Evolutionary conservation across 2,329 filamentous ascomycete genomes (phyloP).

Genomic region (Talaromyces amestolkiae): DNA sequence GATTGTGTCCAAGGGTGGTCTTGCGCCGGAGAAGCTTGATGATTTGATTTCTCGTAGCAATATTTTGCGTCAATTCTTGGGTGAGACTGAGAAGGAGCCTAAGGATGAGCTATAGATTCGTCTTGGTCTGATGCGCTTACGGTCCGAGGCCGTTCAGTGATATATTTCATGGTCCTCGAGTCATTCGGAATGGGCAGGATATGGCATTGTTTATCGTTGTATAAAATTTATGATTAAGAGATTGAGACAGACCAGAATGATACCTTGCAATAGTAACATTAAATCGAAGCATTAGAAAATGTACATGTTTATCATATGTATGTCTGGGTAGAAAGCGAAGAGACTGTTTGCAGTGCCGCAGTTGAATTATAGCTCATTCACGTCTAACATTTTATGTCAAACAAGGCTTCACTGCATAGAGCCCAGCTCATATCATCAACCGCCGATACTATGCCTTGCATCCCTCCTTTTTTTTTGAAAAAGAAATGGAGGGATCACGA

Average conservation of each 20-base stretch:
- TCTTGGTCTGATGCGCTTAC: slow-evolving; percentile 7
- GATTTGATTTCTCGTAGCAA: slow-evolving; percentile 85
- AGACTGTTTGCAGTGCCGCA: neutral
- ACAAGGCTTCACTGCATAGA: neutral
- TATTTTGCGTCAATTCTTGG: slow-evolving; percentile 75
- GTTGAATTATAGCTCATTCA: neutral
- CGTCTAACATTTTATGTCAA: neutral
- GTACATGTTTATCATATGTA: neutral
- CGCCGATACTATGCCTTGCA: neutral
- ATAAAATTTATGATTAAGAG: slow-evolving; percentile 1
- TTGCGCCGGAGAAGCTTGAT: slow-evolving; percentile 82
- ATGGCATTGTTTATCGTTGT: neutral
- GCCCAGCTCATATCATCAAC: neutral
- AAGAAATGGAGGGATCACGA: neutral
- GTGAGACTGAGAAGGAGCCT: slow-evolving; percentile 52
- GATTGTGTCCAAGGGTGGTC: slow-evolving; percentile 79
- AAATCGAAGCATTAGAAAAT: neutral
- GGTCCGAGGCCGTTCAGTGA: slow-evolving; percentile 19
- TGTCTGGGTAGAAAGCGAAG: neutral
- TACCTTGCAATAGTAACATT: neutral
- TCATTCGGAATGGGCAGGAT: neutral
- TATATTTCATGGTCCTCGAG: slow-evolving; percentile 21
- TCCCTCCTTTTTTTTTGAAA: neutral
- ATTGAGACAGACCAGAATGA: slow-evolving; percentile 1
- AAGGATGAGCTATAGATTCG: slow-evolving; percentile 69